Base-by-base conservation (phyloP, 2,329 filamentous ascomycete genomes). In the Aaosphaeria pasadenensis region DNA sequence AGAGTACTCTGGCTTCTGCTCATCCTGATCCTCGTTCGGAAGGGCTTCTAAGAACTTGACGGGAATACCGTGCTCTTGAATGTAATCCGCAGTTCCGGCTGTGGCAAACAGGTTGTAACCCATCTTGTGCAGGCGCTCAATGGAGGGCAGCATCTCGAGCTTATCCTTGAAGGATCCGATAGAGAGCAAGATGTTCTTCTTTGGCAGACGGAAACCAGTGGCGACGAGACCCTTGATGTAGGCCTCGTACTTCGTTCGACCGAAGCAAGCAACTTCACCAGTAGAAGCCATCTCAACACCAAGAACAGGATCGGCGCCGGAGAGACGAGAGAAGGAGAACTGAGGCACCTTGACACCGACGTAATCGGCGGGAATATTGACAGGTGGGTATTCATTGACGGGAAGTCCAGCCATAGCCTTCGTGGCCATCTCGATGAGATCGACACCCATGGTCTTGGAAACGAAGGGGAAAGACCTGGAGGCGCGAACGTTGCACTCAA, bases 271-370 rank as follows among this genome's bases (percentile, higher is more conserved):
- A 60, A 99, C 94, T 74, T 99, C 94, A 71, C 94, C 94, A 51
- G 94, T 99, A 4, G 94, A 97, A 13, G 94, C 94, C 94, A 99
- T 99, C 75, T 99, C 94, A 5, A 99, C 94, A 74, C 94, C 94
- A 51, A 96, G 82, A 40, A 99, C 91, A 11, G 94, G 94, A 69
- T 99, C 94, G 5, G 94, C 94, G 41, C 94, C 94, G 33, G 92
- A 95, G 11, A 99, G 83, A 67, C 94, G 88, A 29, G 94, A 96
- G 84, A 99, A 99, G 57, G 91, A 96, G 81, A 99, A 99, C 71
- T 99, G 94, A 2, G 94, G 94, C 32, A 97, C 94, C 78, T 99
- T 99, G 69, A 96, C 89, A 75, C 89, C 94, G 44, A 99, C 92
- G 57, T 90, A 92, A 68, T 94, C 83, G 9, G 87, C 79, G 4